Conservation (phyloP, 495 filamentous ascomycete genomes). For the Talaromyces adpressus region DNA sequence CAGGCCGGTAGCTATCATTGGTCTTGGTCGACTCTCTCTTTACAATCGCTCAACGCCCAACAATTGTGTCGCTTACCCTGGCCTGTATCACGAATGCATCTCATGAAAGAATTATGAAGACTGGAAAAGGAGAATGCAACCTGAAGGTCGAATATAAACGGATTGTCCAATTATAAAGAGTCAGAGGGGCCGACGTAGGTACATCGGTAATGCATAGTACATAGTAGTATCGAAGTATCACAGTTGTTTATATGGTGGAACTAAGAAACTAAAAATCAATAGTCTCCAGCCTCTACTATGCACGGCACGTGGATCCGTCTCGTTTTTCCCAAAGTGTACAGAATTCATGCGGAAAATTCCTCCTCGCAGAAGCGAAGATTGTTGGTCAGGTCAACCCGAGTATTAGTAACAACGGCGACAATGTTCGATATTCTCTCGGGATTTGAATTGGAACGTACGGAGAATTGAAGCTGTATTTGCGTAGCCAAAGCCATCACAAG, state of each 20-base stretch:
- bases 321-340: background rate
- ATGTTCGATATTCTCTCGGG: background rate
- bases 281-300: background rate
- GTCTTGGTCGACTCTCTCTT: background rate
- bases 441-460: background rate
- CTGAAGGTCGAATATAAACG: background rate
- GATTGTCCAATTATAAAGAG: background rate
- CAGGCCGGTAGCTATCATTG: background rate
- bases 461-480: background rate
- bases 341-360: background rate
- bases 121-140: background rate
- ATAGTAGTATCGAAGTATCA: background rate
- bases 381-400: background rate
- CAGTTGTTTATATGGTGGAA: background rate
- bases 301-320: background rate
- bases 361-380: background rate
- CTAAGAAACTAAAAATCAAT: background rate
- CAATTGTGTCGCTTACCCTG: background rate
- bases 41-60: background rate
- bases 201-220: background rate
- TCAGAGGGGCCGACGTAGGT: background rate
- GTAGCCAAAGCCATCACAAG: background rate
- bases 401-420: background rate
- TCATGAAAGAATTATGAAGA: background rate
- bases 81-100: background rate